Percentiles rank a stretch among this genome's conserved stretches.
phyloP scores from a whole-genome alignment of 2,329 filamentous ascomycete species.

The Thermochaetoides dissita region DNA sequence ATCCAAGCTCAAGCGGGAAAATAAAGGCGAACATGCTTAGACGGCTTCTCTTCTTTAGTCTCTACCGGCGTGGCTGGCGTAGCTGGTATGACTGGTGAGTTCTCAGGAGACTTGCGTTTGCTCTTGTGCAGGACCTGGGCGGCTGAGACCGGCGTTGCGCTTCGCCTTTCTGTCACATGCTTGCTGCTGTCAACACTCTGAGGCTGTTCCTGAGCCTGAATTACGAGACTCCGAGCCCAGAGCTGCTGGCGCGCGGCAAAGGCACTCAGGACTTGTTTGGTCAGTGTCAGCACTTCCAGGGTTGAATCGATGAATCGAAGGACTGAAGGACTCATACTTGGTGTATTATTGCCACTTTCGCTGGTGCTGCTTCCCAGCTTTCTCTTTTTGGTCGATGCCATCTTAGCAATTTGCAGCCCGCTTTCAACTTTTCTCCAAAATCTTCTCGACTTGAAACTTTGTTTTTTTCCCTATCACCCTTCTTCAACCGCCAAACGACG shows the following conservation, averaged over 20 bases:
- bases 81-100: too few relatives aligned
- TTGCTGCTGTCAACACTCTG: too few relatives aligned
- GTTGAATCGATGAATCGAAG: not conserved
- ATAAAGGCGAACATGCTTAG: slow-evolving; percentile 1
- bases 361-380: slow-evolving; percentile 21
- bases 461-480: not conserved
- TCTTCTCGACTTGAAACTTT: not conserved
- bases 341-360: slow-evolving; percentile 6
- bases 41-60: not conserved
- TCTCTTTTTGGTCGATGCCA: slow-evolving; percentile 22
- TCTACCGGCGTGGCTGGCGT: not conserved
- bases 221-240: slow-evolving; percentile 9
- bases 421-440: not conserved
- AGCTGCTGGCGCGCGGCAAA: slow-evolving; percentile 29
- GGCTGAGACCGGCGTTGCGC: not conserved
- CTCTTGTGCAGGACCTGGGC: slow-evolving; percentile 1
- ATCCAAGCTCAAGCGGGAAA: too few relatives aligned
- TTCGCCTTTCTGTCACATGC: not conserved
- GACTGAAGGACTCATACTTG: slow-evolving; percentile 1
- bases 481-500: not conserved
- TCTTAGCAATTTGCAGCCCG: slow-evolving; percentile 5
- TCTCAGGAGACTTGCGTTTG: slow-evolving; percentile 3
- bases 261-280: slow-evolving; percentile 24
- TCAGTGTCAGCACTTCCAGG: slow-evolving; percentile 2
- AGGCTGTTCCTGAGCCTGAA: too few relatives aligned